These are phyloP conservation scores for Magnusiomyces paraingens DNA, from an alignment of 1,139 yeast species.

Conservation along the genomic window DNA sequence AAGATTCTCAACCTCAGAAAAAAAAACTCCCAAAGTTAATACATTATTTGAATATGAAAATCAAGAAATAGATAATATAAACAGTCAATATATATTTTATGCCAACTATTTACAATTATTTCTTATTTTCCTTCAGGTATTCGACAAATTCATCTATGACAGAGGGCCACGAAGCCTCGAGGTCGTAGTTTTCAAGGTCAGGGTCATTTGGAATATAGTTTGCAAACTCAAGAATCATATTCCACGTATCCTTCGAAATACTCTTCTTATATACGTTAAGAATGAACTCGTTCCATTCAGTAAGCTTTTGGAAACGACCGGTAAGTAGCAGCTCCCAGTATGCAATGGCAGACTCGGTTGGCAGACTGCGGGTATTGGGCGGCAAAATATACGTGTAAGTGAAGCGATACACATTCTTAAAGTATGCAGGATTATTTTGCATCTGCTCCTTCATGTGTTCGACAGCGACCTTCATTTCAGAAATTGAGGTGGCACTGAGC, in stretches of 20 bases:
- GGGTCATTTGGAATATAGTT: conserved; percentile 49
- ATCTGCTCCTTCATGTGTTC: conserved; percentile 36
- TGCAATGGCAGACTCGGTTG: conserved; percentile 55
- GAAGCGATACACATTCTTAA: conserved; percentile 57
- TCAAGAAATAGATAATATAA: too few relatives aligned
- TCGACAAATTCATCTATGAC: conserved; percentile 80
- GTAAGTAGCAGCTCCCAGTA: conserved; percentile 70
- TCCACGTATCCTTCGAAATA: conserved; percentile 74
- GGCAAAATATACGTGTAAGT: conserved; percentile 65
- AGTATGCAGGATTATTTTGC: conserved; percentile 37
- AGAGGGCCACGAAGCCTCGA: conserved; percentile 85
- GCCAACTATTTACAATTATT: background rate
- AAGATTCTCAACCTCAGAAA: too few relatives aligned
- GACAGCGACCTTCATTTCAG: conserved; percentile 46
- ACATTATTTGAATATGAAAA: too few relatives aligned
- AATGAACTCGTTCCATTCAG: conserved; percentile 49
- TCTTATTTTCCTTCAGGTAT: conserved; percentile 25
- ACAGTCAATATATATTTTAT: too few relatives aligned
- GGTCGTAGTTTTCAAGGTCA: conserved; percentile 53
- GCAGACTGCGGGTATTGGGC: conserved; percentile 52
- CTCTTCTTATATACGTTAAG: conserved; percentile 37
- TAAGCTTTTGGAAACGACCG: conserved; percentile 33
- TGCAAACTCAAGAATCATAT: conserved; percentile 68
- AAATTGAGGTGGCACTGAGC: conserved; percentile 35
- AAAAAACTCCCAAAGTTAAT: too few relatives aligned